These are phyloP conservation scores for Aspergillus japonicus DNA, from an alignment of 2,329 filamentous ascomycete species.

Conservation along the genomic window DNA sequence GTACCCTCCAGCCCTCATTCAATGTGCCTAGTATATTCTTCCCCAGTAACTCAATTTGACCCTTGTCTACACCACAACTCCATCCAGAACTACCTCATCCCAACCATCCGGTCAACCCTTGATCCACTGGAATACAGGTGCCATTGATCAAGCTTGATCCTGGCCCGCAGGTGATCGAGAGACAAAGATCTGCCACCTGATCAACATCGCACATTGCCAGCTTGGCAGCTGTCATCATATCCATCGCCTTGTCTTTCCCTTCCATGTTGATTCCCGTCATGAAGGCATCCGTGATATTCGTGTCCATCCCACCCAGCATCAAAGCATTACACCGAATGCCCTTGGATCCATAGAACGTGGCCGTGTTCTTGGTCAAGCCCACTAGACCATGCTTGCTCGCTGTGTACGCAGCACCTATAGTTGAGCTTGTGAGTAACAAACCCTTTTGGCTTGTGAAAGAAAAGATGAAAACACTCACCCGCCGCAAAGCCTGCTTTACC, in stretches of 20 bases:
- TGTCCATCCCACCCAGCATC: constrained; percentile 55
- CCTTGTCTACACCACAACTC: too few relatives aligned
- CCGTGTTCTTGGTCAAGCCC: constrained; percentile 59
- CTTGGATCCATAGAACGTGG: constrained; percentile 54
- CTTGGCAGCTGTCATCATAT: constrained; percentile 16
- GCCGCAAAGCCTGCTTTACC: constrained; percentile 44
- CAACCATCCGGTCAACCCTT: constrained; percentile 20
- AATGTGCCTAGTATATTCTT: too few relatives aligned
- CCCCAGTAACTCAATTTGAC: too few relatives aligned
- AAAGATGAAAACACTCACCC: constrained; percentile 28
- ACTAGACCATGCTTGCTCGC: constrained; percentile 55
- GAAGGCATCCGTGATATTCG: constrained; percentile 54
- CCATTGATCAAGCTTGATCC: constrained; percentile 31
- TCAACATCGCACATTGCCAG: constrained; percentile 24
- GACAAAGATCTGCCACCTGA: constrained; percentile 30
- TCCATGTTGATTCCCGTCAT: constrained; percentile 25
- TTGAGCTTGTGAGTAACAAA: too few relatives aligned
- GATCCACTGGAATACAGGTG: constrained; percentile 30
- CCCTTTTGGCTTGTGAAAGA: too few relatives aligned
- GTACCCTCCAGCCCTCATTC: too few relatives aligned
- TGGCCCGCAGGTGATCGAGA: constrained; percentile 26
- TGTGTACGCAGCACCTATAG: constrained; percentile 51
- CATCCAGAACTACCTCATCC: background rate
- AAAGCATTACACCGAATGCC: constrained; percentile 55
- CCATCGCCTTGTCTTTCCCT: constrained; percentile 20